phyloP scores from a whole-genome alignment of 768 basidiomycete genomes.

The Lactarius quietus region DNA sequence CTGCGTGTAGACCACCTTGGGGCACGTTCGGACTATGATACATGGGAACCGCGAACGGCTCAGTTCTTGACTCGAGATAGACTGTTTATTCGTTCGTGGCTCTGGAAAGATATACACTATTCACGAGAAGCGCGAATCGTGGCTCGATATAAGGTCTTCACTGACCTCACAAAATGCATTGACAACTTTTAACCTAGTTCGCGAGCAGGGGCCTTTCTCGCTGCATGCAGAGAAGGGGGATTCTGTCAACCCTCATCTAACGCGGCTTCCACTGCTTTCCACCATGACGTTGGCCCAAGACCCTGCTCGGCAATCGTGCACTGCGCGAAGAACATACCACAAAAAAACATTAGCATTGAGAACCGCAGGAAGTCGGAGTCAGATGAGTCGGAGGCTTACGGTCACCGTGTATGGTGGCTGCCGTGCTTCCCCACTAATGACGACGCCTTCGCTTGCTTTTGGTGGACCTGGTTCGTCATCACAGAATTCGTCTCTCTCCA shows the following conservation, averaged over 20 bases:
- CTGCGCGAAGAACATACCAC: slow-evolving; percentile 35
- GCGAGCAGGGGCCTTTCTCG: background rate
- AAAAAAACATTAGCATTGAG: background rate
- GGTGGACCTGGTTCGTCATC: slow-evolving; percentile 86
- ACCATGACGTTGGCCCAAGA: slow-evolving; percentile 72
- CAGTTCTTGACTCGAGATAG: background rate
- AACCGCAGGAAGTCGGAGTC: background rate
- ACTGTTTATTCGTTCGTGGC: no score
- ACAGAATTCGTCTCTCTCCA: slow-evolving; percentile 79
- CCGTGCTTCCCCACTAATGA: slow-evolving; percentile 46
- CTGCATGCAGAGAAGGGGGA: background rate
- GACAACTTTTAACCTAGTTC: no score
- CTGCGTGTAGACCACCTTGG: background rate
- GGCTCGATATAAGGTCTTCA: no score
- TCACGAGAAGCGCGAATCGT: no score
- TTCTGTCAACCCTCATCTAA: slow-evolving; percentile 38
- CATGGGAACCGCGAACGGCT: background rate
- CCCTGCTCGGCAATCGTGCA: slow-evolving; percentile 84
- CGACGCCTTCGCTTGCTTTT: slow-evolving; percentile 67
- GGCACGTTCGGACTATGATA: background rate
- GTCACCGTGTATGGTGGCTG: slow-evolving; percentile 66
- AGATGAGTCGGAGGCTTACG: slow-evolving; percentile 40
- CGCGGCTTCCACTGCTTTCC: slow-evolving; percentile 50
- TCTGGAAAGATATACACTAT: no score
- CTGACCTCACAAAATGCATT: no score